phyloP scores from a whole-genome alignment of 768 basidiomycete genomes.

The Suillus alpinus region DNA sequence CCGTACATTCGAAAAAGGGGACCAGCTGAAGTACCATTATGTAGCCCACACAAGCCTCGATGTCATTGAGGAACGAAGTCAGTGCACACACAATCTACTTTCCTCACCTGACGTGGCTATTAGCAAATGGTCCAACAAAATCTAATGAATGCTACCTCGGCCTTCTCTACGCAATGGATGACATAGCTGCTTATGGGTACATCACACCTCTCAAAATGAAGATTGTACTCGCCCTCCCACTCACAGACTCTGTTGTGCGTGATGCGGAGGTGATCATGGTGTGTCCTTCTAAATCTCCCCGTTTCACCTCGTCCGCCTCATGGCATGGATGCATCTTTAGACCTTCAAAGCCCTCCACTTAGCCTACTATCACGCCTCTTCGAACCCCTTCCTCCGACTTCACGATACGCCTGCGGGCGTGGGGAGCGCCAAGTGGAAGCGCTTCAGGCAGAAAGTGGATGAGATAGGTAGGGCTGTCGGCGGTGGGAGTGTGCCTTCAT shows the following conservation, averaged over 20 bases:
- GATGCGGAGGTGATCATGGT: slow-evolving; percentile 80
- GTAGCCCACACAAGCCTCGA: slow-evolving; percentile 89
- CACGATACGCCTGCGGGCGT: slow-evolving; percentile 50
- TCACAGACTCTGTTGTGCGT: slow-evolving; percentile 78
- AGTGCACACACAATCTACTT: slow-evolving; percentile 25
- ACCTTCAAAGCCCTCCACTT: slow-evolving; percentile 88
- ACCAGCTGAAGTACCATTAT: slow-evolving; percentile 83
- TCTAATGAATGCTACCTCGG: slow-evolving; percentile 80
- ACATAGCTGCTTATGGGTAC: slow-evolving; percentile 90
- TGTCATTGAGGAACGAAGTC: slow-evolving; percentile 89
- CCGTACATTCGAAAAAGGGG: slow-evolving; percentile 61
- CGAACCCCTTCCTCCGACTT: slow-evolving; percentile 84
- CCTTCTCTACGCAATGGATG: slow-evolving; percentile 86
- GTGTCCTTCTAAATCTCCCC: slow-evolving; percentile 21
- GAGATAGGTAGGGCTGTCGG: slow-evolving; percentile 66
- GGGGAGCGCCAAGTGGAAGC: slow-evolving; percentile 66
- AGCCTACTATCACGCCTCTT: slow-evolving; percentile 78
- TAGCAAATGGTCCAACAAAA: slow-evolving; percentile 47
- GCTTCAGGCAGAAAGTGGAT: slow-evolving; percentile 69
- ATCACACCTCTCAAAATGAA: slow-evolving; percentile 86
- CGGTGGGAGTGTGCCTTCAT: slow-evolving; percentile 29
- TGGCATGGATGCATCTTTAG: slow-evolving; percentile 35
- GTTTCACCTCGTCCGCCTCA: background rate
- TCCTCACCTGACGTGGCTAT: background rate
- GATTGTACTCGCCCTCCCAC: slow-evolving; percentile 76